Conservation (phyloP, 345 rosid species). For the Anacardium occidentale region DNA sequence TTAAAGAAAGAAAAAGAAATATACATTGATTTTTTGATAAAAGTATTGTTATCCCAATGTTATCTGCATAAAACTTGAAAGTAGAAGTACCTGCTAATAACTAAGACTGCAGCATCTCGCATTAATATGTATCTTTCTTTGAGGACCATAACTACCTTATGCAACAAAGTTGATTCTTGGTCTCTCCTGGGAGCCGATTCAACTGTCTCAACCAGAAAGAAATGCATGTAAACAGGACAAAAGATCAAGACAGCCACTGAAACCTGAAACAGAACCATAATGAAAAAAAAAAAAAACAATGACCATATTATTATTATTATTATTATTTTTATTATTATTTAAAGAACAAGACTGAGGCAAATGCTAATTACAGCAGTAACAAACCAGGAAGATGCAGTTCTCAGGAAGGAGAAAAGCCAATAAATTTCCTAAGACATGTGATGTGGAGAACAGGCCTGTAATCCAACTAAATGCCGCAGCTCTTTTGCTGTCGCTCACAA, state of each 20-base stretch:
- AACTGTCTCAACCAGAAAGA: slow-evolving; percentile 44
- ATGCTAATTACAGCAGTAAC: background rate
- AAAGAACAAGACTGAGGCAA: background rate
- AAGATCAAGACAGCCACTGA: slow-evolving; percentile 42
- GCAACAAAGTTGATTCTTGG: slow-evolving; percentile 31
- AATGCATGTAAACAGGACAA: slow-evolving; percentile 44
- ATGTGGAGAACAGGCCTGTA: slow-evolving; percentile 54
- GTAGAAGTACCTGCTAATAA: slow-evolving; percentile 36
- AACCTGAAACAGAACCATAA: slow-evolving; percentile 35
- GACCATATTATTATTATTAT: background rate
- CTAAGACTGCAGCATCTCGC: slow-evolving; percentile 42
- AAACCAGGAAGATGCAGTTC: slow-evolving; percentile 43
- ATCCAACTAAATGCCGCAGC: slow-evolving; percentile 57
- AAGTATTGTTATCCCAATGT: background rate
- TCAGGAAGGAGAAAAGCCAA: slow-evolving; percentile 54
- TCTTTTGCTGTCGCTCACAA: slow-evolving; percentile 41
- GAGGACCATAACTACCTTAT: slow-evolving; percentile 28
- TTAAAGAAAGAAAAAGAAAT: background rate
- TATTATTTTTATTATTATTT: too few species aligned
- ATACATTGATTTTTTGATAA: background rate
- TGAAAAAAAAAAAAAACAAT: background rate
- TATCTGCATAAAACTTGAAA: background rate
- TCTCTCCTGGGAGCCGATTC: slow-evolving; percentile 26
- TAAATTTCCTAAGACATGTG: slow-evolving; percentile 51
- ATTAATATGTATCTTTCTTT: slow-evolving; percentile 36